phyloP scores from a whole-genome alignment of 495 filamentous ascomycete genomes.

The Aspergillus bertholletiae region DNA sequence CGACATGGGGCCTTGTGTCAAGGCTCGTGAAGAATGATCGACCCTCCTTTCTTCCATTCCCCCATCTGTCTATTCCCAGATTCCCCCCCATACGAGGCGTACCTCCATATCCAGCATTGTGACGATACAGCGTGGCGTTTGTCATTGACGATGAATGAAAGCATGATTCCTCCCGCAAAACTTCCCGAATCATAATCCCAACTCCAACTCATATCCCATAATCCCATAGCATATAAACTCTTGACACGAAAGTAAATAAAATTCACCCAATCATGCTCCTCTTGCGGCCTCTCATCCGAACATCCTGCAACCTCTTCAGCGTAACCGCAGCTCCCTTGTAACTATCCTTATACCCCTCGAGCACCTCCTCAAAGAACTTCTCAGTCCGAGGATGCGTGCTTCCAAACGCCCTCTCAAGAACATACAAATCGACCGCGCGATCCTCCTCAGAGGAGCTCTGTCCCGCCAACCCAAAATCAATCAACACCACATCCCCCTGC shows the following conservation, averaged over 20 bases:
- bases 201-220: not conserved
- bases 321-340: constrained; percentile 57
- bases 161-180: not conserved
- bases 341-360: constrained; percentile 58
- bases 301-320: constrained; percentile 82
- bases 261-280: constrained; percentile 86
- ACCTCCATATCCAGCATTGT: constrained; percentile 7
- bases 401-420: constrained; percentile 92
- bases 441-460: constrained; percentile 88
- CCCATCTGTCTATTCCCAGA: not conserved
- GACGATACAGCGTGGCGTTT: constrained; percentile 35
- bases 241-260: constrained; percentile 7
- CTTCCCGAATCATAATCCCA: constrained; percentile 9
- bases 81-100: not conserved
- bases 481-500: constrained; percentile 77
- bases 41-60: not conserved
- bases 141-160: constrained; percentile 15
- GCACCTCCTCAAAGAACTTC: constrained; percentile 62
- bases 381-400: constrained; percentile 92
- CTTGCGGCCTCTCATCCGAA: constrained; percentile 94
- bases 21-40: constrained; percentile 11
- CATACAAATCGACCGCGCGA: constrained; percentile 93
- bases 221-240: not conserved
- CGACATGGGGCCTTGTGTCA: constrained; percentile 52
- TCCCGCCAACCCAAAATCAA: constrained; percentile 91